Evolutionary conservation across 345 rosid genomes (phyloP), one percentile per base, ranked within the genome.

Genomic region (Syzygium aqueum): DNA sequence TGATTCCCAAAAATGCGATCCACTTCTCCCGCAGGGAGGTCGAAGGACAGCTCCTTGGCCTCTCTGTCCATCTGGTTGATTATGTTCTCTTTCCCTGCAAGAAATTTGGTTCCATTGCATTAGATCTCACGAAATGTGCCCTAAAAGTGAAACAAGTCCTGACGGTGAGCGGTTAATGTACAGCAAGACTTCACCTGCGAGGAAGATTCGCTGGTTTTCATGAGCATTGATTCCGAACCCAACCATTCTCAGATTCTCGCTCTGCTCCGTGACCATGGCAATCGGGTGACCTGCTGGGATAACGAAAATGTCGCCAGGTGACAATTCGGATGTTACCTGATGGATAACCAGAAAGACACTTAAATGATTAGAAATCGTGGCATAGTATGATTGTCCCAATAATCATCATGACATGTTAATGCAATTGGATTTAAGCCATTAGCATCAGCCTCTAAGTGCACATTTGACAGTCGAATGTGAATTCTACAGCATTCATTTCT

Each of bases 281-380:
- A 89, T 57, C 1, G 95, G 95, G 87, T 94, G 95, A 87, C 94
- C 91, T 53, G 92, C 91, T 43, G 94, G 95, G 33, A 90, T 84
- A 57, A 94, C 59, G 53, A 93, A 92, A 8, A 91, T 85, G 25
- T 90, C 95, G 4, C 94, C 94, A 30, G 90, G 87, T 12, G 92
- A 92, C 17, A 93, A 87, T 5, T 63, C 56, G 28, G 95, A 84
- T 19, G 85, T 33, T 7, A 33, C 43, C 25, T 33, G 23, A 67
- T 30, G 46, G 46, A 67, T 8, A 17, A 67, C 78, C 46, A 16
- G 43, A 67, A 23, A 33, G 46, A 67, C 7, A 63, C 63, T 57
- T 57, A 12, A 61, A 27, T 13, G 7, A 61, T 61, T 13, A 17
- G 33, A n/a, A n/a, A 13, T n/a, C 67, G 7, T 5, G 30, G 8